Evolutionary conservation across 2,329 filamentous ascomycete genomes (phyloP).

Genomic region (Trichoderma koningii): DNA sequence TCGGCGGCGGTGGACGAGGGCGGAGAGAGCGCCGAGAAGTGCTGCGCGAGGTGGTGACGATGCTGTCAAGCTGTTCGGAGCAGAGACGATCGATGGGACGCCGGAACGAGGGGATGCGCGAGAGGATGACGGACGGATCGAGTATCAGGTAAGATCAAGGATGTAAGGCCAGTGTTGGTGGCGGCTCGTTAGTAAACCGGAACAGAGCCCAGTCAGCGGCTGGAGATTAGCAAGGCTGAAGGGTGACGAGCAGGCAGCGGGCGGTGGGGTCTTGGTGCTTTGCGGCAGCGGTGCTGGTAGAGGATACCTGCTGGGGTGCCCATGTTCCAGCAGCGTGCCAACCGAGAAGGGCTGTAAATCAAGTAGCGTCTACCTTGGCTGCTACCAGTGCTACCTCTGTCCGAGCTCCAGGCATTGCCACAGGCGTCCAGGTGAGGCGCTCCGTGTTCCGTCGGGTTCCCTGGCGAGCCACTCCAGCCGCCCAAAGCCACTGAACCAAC

Average conservation of each 20-base stretch:
- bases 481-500: constrained; percentile 1
- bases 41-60: not conserved
- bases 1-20: not conserved
- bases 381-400: no score
- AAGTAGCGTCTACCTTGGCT: no score
- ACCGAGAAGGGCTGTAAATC: no score
- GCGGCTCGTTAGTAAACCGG: constrained; percentile 7
- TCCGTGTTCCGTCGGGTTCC: not conserved
- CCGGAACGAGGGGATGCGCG: constrained; percentile 7
- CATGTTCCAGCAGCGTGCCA: no score
- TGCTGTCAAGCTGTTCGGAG: not conserved
- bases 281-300: no score
- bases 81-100: not conserved
- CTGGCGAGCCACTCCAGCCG: not conserved
- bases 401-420: no score
- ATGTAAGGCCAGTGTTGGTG: not conserved
- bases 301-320: no score
- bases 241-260: constrained; percentile 9
- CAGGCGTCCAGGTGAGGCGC: no score
- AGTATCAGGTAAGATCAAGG: no score
- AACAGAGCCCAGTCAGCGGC: constrained; percentile 9
- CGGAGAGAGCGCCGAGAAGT: not conserved
- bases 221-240: constrained; percentile 24
- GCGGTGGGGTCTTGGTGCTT: not conserved
- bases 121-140: not conserved